Percentiles rank a stretch among this genome's conserved stretches.
phyloP scores from a whole-genome alignment of 371 early-diverging fungal species.

The Mortierella sp. region DNA sequence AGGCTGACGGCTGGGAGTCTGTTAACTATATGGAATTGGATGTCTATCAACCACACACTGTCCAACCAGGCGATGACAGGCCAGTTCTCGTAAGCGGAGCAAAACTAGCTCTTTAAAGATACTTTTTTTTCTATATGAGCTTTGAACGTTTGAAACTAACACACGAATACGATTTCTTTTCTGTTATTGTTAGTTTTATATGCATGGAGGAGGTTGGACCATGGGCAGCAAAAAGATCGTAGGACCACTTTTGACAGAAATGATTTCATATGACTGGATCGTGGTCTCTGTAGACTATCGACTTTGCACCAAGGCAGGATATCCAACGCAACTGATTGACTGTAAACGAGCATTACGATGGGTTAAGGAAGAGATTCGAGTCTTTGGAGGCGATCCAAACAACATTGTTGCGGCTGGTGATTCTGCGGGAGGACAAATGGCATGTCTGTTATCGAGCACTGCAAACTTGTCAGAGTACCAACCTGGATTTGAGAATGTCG shows the following conservation, averaged over 20 bases:
- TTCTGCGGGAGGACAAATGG: constrained; percentile 79
- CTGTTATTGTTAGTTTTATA: constrained; percentile 60
- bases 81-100: constrained; percentile 37
- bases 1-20: constrained; percentile 35
- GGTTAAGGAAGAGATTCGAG: constrained; percentile 70
- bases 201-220: constrained; percentile 74
- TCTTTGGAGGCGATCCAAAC: constrained; percentile 79
- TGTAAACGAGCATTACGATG: constrained; percentile 83
- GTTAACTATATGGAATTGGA: constrained; percentile 38
- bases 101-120: not conserved
- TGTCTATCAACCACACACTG: constrained; percentile 38
- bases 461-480: constrained; percentile 73
- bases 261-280: constrained; percentile 67
- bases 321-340: constrained; percentile 77
- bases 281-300: constrained; percentile 79
- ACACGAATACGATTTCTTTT: not conserved
- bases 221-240: constrained; percentile 63
- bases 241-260: constrained; percentile 60
- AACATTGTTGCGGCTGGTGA: constrained; percentile 78
- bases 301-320: constrained; percentile 66
- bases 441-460: constrained; percentile 73
- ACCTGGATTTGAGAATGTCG: constrained; percentile 77
- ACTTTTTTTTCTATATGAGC: not conserved
- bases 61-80: constrained; percentile 58
- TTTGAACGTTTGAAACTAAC: not conserved